Percentiles rank a stretch among this genome's conserved stretches.
phyloP scores from a whole-genome alignment of 1,284 basidiomycete genomes.

The Cystobasidiaceae sp. region DNA sequence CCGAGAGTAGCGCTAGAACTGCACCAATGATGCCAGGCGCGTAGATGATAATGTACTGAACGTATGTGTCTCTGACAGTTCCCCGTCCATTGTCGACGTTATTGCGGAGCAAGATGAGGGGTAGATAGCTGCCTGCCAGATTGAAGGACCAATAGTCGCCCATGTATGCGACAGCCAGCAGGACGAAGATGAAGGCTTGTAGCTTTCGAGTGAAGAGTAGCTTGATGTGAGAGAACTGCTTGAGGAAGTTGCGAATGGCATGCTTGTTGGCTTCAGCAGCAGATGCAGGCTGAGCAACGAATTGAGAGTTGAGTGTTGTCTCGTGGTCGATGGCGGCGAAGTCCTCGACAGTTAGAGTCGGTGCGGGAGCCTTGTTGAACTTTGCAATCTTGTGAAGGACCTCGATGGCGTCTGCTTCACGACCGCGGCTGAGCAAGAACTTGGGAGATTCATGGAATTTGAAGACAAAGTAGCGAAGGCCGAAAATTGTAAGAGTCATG shows the following conservation, averaged over 20 bases:
- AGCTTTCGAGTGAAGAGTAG: too few species aligned
- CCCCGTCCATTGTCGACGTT: conserved; percentile 44
- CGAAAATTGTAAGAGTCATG: conserved; percentile 49
- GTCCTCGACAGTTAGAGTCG: conserved; percentile 46
- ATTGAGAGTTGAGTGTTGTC: conserved; percentile 10
- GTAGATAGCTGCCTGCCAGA: conserved; percentile 48
- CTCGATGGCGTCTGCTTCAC: conserved; percentile 40
- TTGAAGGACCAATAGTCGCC: conserved; percentile 47
- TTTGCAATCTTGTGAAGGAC: conserved; percentile 38
- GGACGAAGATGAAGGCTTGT: too few species aligned
- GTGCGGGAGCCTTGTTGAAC: conserved; percentile 46
- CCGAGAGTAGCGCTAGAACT: too few species aligned
- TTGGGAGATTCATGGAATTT: conserved; percentile 47
- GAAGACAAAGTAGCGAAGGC: conserved; percentile 66
- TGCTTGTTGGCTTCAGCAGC: too few species aligned
- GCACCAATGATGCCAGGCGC: too few species aligned
- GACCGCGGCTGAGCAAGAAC: conserved; percentile 40
- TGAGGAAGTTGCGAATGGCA: too few species aligned
- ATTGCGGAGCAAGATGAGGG: conserved; percentile 46
- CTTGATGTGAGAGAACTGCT: too few species aligned
- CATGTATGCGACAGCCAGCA: too few species aligned
- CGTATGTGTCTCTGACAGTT: too few species aligned
- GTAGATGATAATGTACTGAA: conserved; percentile 39
- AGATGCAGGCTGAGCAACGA: too few species aligned
- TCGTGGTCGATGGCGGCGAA: conserved; percentile 45